These are phyloP conservation scores for Metschnikowia continentalis DNA, from an alignment of 805 yeast species.

Conservation along the genomic window DNA sequence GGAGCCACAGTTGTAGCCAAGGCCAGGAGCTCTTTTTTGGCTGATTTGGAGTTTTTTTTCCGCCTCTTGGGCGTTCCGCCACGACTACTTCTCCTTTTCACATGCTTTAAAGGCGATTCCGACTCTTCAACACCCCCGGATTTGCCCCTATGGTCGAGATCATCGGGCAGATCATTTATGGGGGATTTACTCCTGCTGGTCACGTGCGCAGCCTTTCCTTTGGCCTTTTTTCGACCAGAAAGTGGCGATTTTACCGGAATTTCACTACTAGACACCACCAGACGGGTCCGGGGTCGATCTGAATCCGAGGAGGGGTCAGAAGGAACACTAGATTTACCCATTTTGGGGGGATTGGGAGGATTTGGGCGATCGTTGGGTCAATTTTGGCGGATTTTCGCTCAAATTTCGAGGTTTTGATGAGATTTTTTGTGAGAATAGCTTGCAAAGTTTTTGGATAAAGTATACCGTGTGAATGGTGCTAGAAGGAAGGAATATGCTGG, in stretches of 20 bases:
- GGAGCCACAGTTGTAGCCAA: not conserved
- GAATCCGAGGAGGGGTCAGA: not conserved
- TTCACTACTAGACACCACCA: conserved; percentile 6
- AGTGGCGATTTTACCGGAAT: not conserved
- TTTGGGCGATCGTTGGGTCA: too few relatives aligned
- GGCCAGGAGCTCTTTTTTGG: not conserved
- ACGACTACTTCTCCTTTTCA: not conserved
- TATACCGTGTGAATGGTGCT: too few relatives aligned
- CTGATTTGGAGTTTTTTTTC: not conserved
- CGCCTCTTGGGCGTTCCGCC: not conserved
- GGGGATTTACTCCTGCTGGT: conserved; percentile 9
- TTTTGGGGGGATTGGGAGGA: not conserved
- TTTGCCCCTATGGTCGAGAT: conserved; percentile 3
- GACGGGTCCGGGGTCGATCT: conserved; percentile 15
- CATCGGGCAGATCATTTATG: conserved; percentile 14
- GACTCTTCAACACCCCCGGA: not conserved
- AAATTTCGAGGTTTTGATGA: too few relatives aligned
- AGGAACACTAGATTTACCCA: not conserved
- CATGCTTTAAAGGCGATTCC: conserved; percentile 8
- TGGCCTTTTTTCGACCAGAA: not conserved
- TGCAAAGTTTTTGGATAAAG: too few relatives aligned
- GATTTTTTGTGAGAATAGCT: too few relatives aligned
- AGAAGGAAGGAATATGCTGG: too few relatives aligned
- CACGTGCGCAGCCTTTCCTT: conserved; percentile 3
- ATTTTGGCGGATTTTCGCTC: too few relatives aligned